phyloP scores from a whole-genome alignment of 352 stramenopile genomes.

The Plasmopara muralis region DNA sequence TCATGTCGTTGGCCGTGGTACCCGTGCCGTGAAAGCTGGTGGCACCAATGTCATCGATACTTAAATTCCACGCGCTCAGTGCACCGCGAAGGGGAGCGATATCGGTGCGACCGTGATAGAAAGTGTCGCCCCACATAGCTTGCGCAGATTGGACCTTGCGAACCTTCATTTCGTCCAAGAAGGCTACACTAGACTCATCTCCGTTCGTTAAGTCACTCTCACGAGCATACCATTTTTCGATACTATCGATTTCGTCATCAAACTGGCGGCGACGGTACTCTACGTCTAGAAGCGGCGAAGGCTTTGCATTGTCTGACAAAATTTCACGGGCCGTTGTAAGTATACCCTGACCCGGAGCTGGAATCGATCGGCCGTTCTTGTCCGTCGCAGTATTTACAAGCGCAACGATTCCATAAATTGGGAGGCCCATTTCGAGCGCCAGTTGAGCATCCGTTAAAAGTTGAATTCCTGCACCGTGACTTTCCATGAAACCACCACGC shows the following conservation, averaged over 20 bases:
- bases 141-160: slow-evolving; percentile 68
- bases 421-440: slow-evolving; percentile 79
- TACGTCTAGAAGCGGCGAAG: slow-evolving; percentile 60
- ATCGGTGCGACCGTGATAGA: slow-evolving; percentile 48
- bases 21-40: slow-evolving; percentile 82
- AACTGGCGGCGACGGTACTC: slow-evolving; percentile 73
- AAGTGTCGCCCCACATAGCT: slow-evolving; percentile 58
- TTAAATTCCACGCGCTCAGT: slow-evolving; percentile 70
- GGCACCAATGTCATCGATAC: slow-evolving; percentile 74
- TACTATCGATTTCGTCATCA: slow-evolving; percentile 56
- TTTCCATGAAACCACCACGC: slow-evolving; percentile 85
- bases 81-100: slow-evolving; percentile 76
- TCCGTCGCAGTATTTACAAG: slow-evolving; percentile 83
- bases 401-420: slow-evolving; percentile 82
- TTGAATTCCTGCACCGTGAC: slow-evolving; percentile 82
- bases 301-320: slow-evolving; percentile 12
- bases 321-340: slow-evolving; percentile 74
- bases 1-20: slow-evolving; percentile 82
- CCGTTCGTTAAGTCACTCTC: slow-evolving; percentile 45
- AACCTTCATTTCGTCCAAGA: slow-evolving; percentile 58
- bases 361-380: slow-evolving; percentile 82
- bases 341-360: slow-evolving; percentile 79
- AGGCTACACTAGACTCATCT: slow-evolving; percentile 29
- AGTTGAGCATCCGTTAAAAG: slow-evolving; percentile 84
- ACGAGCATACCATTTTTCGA: slow-evolving; percentile 62